Conservation (phyloP, 805 yeast genomes). For the Yamadazyma tumulicola region DNA sequence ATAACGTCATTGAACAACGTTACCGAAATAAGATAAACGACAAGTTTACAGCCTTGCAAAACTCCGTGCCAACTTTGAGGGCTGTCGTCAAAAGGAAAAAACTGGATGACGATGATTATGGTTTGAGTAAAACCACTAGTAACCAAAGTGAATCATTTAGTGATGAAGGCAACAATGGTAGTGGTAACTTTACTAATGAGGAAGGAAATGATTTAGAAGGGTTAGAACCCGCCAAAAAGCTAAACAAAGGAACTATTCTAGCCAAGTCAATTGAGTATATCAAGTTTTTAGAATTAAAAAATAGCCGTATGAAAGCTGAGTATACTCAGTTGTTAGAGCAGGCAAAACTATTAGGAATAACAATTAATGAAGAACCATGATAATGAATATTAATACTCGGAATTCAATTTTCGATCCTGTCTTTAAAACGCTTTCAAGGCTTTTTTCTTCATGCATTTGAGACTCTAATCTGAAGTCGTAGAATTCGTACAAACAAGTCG, state of each 20-base stretch:
- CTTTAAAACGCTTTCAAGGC: too few species aligned
- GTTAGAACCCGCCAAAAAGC: conserved; percentile 66
- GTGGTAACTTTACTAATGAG: too few species aligned
- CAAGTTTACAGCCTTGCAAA: conserved; percentile 35
- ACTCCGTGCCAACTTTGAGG: conserved; percentile 37
- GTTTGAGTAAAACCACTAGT: not conserved
- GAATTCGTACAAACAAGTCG: too few species aligned
- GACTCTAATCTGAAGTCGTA: too few species aligned
- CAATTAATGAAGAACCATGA: conserved; percentile 1
- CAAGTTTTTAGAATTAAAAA: conserved; percentile 62
- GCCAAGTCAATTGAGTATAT: conserved; percentile 81
- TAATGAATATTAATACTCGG: not conserved
- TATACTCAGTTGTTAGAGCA: conserved; percentile 42
- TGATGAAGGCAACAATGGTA: not conserved
- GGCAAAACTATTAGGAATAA: conserved; percentile 33
- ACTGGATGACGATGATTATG: conserved; percentile 2
- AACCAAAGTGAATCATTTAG: not conserved
- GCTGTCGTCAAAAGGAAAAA: conserved; percentile 21
- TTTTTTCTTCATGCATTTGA: too few species aligned
- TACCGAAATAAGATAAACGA: conserved; percentile 42
- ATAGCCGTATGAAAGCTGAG: conserved; percentile 49
- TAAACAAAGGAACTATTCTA: conserved; percentile 75
- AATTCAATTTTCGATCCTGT: not conserved
- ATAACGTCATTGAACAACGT: conserved; percentile 41
- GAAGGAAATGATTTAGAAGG: conserved; percentile 69